Conservation (phyloP, 78 protist genomes). For the Isochrysis galbana region DNA sequence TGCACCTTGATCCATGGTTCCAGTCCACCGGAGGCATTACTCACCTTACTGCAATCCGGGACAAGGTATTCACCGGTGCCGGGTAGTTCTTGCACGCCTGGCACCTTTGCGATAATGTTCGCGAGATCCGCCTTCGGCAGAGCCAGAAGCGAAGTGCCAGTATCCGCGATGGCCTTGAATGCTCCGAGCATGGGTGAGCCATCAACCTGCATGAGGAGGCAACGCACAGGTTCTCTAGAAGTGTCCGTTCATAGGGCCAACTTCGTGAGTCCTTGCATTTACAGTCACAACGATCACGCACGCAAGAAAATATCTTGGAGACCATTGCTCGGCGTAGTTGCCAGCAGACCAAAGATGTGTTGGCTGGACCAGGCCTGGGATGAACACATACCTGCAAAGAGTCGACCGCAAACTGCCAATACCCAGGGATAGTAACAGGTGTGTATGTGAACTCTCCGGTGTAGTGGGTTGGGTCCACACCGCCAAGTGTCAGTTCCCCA, state of each 20-base stretch:
- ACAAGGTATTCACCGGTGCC: background rate
- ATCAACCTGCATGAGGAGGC: background rate
- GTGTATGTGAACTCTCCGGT: constrained; percentile 66
- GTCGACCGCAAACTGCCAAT: constrained; percentile 70
- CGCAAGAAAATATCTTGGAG: background rate
- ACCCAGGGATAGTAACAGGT: constrained; percentile 74
- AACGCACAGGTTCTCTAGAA: no score
- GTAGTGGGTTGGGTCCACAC: constrained; percentile 69
- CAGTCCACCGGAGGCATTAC: no score
- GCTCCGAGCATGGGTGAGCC: background rate
- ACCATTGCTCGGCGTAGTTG: no score
- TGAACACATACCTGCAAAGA: background rate
- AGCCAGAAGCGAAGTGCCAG: constrained; percentile 94
- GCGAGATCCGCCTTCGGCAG: constrained; percentile 67
- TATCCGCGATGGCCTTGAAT: constrained; percentile 85
- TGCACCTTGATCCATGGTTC: no score
- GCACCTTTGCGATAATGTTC: background rate
- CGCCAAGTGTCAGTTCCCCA: constrained; percentile 91
- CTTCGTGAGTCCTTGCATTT: background rate
- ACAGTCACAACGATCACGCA: no score
- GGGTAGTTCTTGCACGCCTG: background rate
- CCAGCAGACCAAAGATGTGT: no score
- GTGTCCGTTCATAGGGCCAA: no score
- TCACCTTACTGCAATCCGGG: no score
- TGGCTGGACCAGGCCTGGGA: background rate